Conservation (phyloP, 441 rosid species). For the Melianthus villosus region DNA sequence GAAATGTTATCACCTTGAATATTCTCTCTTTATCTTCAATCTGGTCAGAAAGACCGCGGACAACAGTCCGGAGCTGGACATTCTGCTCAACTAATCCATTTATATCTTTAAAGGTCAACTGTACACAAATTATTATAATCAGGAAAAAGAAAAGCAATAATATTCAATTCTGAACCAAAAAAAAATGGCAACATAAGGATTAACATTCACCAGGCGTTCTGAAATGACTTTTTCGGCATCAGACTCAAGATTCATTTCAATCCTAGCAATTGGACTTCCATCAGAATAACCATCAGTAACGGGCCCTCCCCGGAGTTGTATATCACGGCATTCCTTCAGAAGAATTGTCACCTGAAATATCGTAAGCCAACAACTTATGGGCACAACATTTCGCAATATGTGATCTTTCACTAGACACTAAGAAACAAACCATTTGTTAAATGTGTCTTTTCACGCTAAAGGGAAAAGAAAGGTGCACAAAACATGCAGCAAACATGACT, state of each 20-base stretch:
- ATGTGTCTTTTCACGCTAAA: not conserved
- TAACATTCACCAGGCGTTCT: conserved; percentile 50
- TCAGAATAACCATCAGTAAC: conserved; percentile 25
- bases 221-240: conserved; percentile 64
- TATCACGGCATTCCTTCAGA: conserved; percentile 88
- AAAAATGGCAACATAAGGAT: not conserved
- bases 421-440: too few relatives aligned
- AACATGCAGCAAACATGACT: not conserved
- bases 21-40: conserved; percentile 55
- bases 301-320: conserved; percentile 81
- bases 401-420: too few relatives aligned
- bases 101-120: conserved; percentile 90
- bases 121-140: conserved; percentile 10
- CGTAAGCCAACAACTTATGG: too few relatives aligned
- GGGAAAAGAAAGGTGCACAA: not conserved
- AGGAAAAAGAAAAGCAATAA: conserved; percentile 7
- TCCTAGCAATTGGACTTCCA: conserved; percentile 21
- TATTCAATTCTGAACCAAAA: not conserved
- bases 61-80: conserved; percentile 82
- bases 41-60: conserved; percentile 70
- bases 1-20: conserved; percentile 41
- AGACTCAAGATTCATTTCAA: conserved; percentile 37
- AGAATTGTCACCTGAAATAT: conserved; percentile 68
- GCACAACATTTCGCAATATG: too few relatives aligned
- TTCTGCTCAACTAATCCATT: conserved; percentile 94